phyloP scores from a whole-genome alignment of 2,329 filamentous ascomycete genomes.

The Anthostomella pinea region DNA sequence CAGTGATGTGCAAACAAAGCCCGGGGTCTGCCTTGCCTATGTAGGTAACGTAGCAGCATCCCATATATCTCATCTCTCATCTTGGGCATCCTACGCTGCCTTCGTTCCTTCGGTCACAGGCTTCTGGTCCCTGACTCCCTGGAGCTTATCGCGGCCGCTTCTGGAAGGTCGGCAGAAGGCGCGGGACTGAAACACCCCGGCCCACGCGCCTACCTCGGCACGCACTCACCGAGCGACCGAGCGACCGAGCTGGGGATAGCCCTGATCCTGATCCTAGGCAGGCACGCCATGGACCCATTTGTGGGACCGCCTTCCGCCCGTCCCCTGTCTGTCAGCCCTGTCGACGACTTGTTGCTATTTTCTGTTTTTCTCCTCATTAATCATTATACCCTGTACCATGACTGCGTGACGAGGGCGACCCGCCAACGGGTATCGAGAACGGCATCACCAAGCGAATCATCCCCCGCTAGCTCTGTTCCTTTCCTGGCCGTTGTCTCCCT shows the following conservation, averaged over 20 bases:
- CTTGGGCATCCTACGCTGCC: too few relatives aligned
- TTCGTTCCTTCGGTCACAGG: slow-evolving; percentile 20
- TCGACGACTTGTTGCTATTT: neutral
- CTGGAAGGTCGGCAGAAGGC: slow-evolving; percentile 28
- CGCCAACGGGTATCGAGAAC: too few relatives aligned
- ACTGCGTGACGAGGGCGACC: too few relatives aligned
- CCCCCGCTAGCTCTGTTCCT: too few relatives aligned
- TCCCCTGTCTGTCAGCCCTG: neutral
- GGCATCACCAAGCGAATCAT: too few relatives aligned
- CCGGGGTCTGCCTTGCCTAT: neutral
- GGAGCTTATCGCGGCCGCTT: slow-evolving; percentile 18
- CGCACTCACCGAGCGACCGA: slow-evolving; percentile 26
- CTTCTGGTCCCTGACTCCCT: slow-evolving; percentile 16
- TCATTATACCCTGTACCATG: too few relatives aligned
- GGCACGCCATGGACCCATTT: slow-evolving; percentile 17
- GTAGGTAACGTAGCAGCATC: neutral
- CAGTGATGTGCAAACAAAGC: neutral
- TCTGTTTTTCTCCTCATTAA: too few relatives aligned
- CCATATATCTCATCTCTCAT: slow-evolving; percentile 10
- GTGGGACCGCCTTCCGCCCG: slow-evolving; percentile 13
- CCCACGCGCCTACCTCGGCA: slow-evolving; percentile 13
- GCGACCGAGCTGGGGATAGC: slow-evolving; percentile 11
- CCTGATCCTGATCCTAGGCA: too few relatives aligned
- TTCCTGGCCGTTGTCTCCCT: too few relatives aligned
- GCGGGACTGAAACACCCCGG: slow-evolving; percentile 19